Evolutionary conservation across 2,329 filamentous ascomycete species (phyloP).

Genomic region (Ascochyta pisi): DNA sequence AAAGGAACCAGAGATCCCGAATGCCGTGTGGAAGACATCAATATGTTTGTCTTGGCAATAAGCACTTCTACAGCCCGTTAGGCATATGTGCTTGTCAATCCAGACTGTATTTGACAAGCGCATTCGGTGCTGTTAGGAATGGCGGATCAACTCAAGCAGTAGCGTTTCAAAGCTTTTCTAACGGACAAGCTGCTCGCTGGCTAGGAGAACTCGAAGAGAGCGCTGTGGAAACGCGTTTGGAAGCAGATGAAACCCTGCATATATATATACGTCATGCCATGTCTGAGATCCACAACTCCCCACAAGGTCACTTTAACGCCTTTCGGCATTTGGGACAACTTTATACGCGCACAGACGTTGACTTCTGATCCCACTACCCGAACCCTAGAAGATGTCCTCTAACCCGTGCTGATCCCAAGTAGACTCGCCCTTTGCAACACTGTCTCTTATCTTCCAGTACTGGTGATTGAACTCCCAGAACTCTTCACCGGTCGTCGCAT

Average conservation of each 20-base stretch:
- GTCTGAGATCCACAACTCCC: not conserved
- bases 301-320: not conserved
- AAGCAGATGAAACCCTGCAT: not conserved
- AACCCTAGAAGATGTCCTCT: conserved; percentile 73
- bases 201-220: no score
- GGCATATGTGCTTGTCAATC: not conserved
- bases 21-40: not conserved
- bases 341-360: no score
- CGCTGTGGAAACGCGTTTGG: no score
- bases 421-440: conserved; percentile 67
- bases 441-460: conserved; percentile 82
- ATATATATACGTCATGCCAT: not conserved
- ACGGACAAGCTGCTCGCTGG: no score
- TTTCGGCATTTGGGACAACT: not conserved
- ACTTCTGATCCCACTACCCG: no score
- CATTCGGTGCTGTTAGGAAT: no score
- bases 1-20: not conserved
- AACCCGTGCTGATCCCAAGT: conserved; percentile 68
- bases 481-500: conserved; percentile 81
- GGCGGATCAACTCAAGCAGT: no score
- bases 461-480: conserved; percentile 89
- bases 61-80: no score
- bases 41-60: not conserved
- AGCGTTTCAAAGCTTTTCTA: not conserved
- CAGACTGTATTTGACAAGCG: no score